Evolutionary conservation across 2,329 filamentous ascomycete genomes (phyloP).

Genomic region (Pleomassaria siparia): DNA sequence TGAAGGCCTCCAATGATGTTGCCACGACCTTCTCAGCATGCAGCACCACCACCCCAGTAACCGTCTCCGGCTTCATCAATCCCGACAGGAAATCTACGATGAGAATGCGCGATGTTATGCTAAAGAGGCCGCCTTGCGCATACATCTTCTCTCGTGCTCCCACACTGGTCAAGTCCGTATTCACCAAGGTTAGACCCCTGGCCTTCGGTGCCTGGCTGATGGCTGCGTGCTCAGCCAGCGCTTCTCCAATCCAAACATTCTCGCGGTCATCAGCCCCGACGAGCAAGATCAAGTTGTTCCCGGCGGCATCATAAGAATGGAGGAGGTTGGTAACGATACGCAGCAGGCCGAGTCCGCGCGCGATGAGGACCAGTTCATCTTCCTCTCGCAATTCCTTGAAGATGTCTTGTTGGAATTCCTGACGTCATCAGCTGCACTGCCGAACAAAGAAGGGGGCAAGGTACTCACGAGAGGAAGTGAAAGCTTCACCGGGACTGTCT

Average conservation of each 20-base stretch:
- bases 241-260: constrained; percentile 96
- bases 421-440: constrained; percentile 25
- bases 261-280: constrained; percentile 90
- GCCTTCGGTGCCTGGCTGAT: constrained; percentile 81
- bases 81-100: constrained; percentile 90
- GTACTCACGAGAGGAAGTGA: constrained; percentile 69
- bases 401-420: constrained; percentile 90
- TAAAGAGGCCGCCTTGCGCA: constrained; percentile 83
- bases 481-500: constrained; percentile 68
- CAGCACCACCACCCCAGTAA: constrained; percentile 83
- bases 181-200: constrained; percentile 85
- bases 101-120: constrained; percentile 91
- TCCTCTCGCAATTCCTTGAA: constrained; percentile 73
- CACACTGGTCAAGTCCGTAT: constrained; percentile 91
- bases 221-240: constrained; percentile 90
- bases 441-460: background rate
- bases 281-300: constrained; percentile 87
- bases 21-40: constrained; percentile 85
- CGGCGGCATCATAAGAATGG: constrained; percentile 93
- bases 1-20: constrained; percentile 92
- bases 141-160: constrained; percentile 90
- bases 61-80: constrained; percentile 76
- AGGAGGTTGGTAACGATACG: constrained; percentile 93
- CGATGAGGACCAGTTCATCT: constrained; percentile 91
- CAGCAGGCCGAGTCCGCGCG: constrained; percentile 86